These are phyloP conservation scores for Tulasnella sp. DNA, from an alignment of 768 basidiomycete species.

Conservation along the genomic window DNA sequence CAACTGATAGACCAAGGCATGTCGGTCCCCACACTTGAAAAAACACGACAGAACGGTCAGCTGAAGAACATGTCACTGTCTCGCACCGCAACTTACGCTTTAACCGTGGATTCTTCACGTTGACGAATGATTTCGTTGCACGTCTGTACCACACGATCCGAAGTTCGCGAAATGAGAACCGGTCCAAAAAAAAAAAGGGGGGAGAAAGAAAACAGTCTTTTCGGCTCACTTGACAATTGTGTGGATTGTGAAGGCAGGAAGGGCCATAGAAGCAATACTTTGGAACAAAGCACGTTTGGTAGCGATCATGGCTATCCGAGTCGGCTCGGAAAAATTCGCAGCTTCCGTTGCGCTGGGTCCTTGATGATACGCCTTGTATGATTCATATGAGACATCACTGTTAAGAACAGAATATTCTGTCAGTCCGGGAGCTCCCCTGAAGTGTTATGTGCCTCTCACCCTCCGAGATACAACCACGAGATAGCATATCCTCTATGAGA, in stretches of 20 bases:
- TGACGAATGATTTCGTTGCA: slow-evolving; percentile 52
- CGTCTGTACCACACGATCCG: no score
- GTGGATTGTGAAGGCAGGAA: slow-evolving; percentile 79
- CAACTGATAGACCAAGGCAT: slow-evolving; percentile 56
- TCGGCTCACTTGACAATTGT: slow-evolving; percentile 46
- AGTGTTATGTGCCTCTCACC: slow-evolving; percentile 29
- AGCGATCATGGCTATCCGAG: slow-evolving; percentile 56
- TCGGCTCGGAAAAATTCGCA: slow-evolving; percentile 57
- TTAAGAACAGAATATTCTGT: background rate
- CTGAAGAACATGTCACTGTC: background rate
- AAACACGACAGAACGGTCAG: background rate
- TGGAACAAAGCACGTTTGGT: slow-evolving; percentile 72
- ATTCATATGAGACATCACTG: slow-evolving; percentile 68
- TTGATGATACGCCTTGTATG: slow-evolving; percentile 61
- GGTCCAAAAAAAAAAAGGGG: background rate
- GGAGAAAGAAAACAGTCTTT: background rate
- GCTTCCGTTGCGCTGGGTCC: slow-evolving; percentile 61
- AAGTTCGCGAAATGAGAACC: background rate
- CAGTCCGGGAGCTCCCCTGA: background rate
- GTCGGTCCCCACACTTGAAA: slow-evolving; percentile 59
- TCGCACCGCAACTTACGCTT: slow-evolving; percentile 26
- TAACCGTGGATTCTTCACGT: slow-evolving; percentile 45
- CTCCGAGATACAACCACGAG: slow-evolving; percentile 70
- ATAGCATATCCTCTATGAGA: slow-evolving; percentile 46
- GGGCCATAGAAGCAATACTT: slow-evolving; percentile 72